These are phyloP conservation scores for Candida vaughaniae DNA, from an alignment of 805 yeast genomes.

Conservation along the genomic window DNA sequence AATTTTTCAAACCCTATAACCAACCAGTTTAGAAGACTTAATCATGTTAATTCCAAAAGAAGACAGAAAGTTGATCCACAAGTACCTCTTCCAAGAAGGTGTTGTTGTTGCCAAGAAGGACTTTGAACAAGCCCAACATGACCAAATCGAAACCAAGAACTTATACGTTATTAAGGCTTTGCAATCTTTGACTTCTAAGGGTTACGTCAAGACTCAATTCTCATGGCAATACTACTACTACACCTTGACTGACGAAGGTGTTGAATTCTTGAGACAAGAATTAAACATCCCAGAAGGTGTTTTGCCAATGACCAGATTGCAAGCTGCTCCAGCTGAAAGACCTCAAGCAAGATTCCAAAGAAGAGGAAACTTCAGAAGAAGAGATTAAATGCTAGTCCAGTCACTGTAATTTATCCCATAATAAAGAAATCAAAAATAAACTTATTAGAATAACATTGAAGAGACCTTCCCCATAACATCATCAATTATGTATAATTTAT, in stretches of 20 bases:
- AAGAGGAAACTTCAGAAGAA: slow-evolving; percentile 62
- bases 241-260: slow-evolving; percentile 99
- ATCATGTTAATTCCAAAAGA: slow-evolving; percentile 98
- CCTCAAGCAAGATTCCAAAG: slow-evolving; percentile 46
- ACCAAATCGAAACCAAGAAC: slow-evolving; percentile 97
- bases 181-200: slow-evolving; percentile 98
- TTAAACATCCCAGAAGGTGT: slow-evolving; percentile 98
- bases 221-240: slow-evolving; percentile 99
- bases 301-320: slow-evolving; percentile 97
- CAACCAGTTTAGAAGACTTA: slow-evolving; percentile 7
- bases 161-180: slow-evolving; percentile 97
- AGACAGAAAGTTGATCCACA: slow-evolving; percentile 99
- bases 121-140: slow-evolving; percentile 96
- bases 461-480: slow-evolving; percentile 1
- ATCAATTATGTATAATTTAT: slow-evolving; percentile 14
- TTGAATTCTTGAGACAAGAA: slow-evolving; percentile 96
- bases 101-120: slow-evolving; percentile 99
- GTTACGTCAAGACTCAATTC: slow-evolving; percentile 99
- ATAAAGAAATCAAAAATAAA: slow-evolving; percentile 1
- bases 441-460: slow-evolving; percentile 7
- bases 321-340: slow-evolving; percentile 86
- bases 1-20: slow-evolving; percentile 11
- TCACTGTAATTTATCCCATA: slow-evolving; percentile 8
- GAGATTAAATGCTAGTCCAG: slow-evolving; percentile 35
- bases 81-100: slow-evolving; percentile 99